Base-by-base conservation (phyloP, 805 yeast genomes). In the Vanderwaltozyma verrucispora region DNA sequence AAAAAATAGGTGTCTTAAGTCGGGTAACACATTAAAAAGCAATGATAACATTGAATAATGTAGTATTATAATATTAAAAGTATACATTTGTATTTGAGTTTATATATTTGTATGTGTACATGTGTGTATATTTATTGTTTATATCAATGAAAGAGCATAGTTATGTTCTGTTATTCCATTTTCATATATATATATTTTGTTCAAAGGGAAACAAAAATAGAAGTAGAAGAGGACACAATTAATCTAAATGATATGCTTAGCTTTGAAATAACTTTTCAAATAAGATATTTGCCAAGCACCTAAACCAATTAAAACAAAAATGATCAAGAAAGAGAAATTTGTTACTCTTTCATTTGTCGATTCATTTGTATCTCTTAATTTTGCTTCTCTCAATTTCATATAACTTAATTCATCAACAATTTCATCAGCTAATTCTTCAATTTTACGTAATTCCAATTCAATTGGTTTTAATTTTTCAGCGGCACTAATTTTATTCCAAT, bases 351-450 rank as follows among this genome's bases (percentile, higher is more conserved):
- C 71, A 65, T 92, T 92, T 37, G 98, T 92, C 31, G 94, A 80
- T 68, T 92, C 98, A 63, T 92, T 92, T 36, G 98, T 92, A 61
- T 92, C 94, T 68, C 98, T 82, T 64, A 92, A 71, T 62, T 85
- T 75, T 62, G 80, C 89, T 65, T 92, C 98, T 66, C 98, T 83
- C 41, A 64, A 65, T 54, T 80, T 80, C 67, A 92, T 73, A 64
- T 89, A 92, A 44, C 77, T 80, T 62, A 92, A 69, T 55, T 88
- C 95, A 42, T 65, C 67, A 42, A 71, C 71, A 51, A 92, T 73
- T 66, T 92, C 97, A 48, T 75, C 81, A 34, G 92, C 74, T 63
- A 84, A 62, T 56, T 83, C 95, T 61, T 86, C 89, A 40, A 89
- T 71, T 59, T 81, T 79, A 62, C 92, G 80, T 59, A 92, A 71